Base-by-base conservation (phyloP, 2,329 filamentous ascomycete species). In the Berkeleyomyces basicola region DNA sequence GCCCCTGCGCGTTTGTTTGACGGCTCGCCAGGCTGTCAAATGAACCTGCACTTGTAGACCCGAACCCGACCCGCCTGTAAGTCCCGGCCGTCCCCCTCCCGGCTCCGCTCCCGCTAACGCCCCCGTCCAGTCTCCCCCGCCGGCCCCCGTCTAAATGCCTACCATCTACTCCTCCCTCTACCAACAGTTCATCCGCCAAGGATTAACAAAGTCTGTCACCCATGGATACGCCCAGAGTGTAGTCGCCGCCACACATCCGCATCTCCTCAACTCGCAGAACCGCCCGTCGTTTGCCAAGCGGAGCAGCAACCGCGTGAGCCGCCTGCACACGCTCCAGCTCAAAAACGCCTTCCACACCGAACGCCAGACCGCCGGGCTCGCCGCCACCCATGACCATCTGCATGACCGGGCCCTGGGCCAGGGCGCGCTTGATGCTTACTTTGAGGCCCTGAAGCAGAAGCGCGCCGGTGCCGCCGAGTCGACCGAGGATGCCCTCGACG, bases 161-260 rank as follows among this genome's bases (percentile, higher is more conserved):
- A 79, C 80, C 73, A 83, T 84, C 71, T 85, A 84, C 74, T 84
- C 82, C 67, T 82, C 81, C 72, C 77, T 86, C 68, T 85, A 84
- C 76, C 80, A 83, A 77, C 85, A 82, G 79, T 88, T 97, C 81
- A 90, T 95, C 84, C 92, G 93, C 80, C 88, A 92, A 82, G 91
- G 89, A 86, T 87, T 96, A 77, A 72, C 74, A 71, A 97, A 97
- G 79, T 90, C 91, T 71, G 87, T 97, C 75, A 92, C 90, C 74
- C 90, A 97, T 83, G 92, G 92, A 77, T 97, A 96, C 82, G 91
- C 91, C 70, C 92, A 97, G 75, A 96, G 91, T 67, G 87, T 97
- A 76, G 90, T 99, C 77, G 93, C 93, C 71, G 92, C 90, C 70
- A 90, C 90, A 67, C 90, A 96, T 67, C 82, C 82, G 63, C 79